Percentiles rank a stretch among this genome's conserved stretches.
These are phyloP conservation scores for Trichosporon faecale DNA, from an alignment of 1,284 basidiomycete species.

Conservation along the genomic window DNA sequence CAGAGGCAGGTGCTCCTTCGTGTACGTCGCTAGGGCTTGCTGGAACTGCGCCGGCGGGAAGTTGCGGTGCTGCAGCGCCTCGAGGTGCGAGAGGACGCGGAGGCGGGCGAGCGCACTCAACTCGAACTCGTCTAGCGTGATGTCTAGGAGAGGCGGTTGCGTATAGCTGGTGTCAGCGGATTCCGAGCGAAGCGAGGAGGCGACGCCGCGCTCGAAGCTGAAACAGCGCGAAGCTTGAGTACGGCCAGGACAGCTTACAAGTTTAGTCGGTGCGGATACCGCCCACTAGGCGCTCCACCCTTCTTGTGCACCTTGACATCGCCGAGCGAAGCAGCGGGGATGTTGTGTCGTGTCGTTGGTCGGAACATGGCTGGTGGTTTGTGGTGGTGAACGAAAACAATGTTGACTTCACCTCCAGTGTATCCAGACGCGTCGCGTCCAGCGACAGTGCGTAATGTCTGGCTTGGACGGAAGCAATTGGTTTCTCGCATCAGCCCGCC, in stretches of 20 bases:
- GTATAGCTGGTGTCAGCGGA: conserved; percentile 65
- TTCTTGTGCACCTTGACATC: conserved; percentile 47
- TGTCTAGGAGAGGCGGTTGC: conserved; percentile 77
- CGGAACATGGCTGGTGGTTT: conserved; percentile 42
- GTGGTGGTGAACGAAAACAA: conserved; percentile 2
- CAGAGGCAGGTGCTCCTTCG: conserved; percentile 57
- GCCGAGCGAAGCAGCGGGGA: conserved; percentile 18
- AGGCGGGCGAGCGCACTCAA: conserved; percentile 84
- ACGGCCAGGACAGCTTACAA: conserved; percentile 62
- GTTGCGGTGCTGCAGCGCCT: conserved; percentile 61
- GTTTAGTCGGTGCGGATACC: conserved; percentile 71
- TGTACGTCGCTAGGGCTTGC: conserved; percentile 35
- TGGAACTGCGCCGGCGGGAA: conserved; percentile 44
- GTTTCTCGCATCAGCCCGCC: conserved; percentile 5
- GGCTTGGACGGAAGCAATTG: not conserved
- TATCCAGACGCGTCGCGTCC: not conserved
- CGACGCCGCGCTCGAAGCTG: too few relatives aligned
- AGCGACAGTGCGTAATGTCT: not conserved
- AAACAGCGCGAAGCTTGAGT: too few relatives aligned
- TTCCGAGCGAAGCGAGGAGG: not conserved
- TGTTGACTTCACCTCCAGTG: not conserved
- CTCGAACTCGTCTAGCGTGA: conserved; percentile 96
- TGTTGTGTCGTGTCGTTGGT: conserved; percentile 36
- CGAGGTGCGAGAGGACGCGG: conserved; percentile 84
- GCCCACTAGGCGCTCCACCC: conserved; percentile 22